Percentiles rank a stretch among this genome's conserved stretches.
These are phyloP conservation scores for Phytophthora sp. DNA, from an alignment of 352 stramenopile species.

Conservation along the genomic window DNA sequence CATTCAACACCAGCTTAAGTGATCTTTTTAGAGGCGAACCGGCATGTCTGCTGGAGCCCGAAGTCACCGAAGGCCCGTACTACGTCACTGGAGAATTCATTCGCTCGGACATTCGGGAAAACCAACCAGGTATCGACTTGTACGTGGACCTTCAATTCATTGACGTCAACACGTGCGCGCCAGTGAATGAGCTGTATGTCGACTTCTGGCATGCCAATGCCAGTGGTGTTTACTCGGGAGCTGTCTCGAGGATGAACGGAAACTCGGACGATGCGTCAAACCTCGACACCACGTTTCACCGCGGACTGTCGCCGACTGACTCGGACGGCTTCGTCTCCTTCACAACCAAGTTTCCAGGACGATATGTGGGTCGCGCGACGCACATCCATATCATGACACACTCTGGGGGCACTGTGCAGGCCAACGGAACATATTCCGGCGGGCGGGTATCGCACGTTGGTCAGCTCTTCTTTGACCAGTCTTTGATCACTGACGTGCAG, in stretches of 20 bases:
- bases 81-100: conserved; percentile 33
- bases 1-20: conserved; percentile 11
- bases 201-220: conserved; percentile 29
- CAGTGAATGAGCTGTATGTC: conserved; percentile 27
- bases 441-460: conserved; percentile 26
- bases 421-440: conserved; percentile 25
- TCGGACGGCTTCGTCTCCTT: conserved; percentile 28
- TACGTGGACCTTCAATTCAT: conserved; percentile 35
- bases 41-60: conserved; percentile 25
- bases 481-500: conserved; percentile 31
- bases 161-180: conserved; percentile 26
- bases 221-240: conserved; percentile 25
- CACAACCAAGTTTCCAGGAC: conserved; percentile 32
- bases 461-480: conserved; percentile 35
- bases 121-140: conserved; percentile 30
- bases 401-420: conserved; percentile 19
- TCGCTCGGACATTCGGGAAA: conserved; percentile 27
- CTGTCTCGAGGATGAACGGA: conserved; percentile 28
- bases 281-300: conserved; percentile 24
- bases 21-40: conserved; percentile 18
- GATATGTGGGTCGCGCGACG: conserved; percentile 24
- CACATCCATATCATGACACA: conserved; percentile 33
- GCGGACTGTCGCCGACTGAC: conserved; percentile 24
- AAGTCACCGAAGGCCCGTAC: conserved; percentile 33
- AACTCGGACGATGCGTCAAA: conserved; percentile 24